Conservation (phyloP, 2,329 filamentous ascomycete genomes). For the Clarireedia hainanense region DNA sequence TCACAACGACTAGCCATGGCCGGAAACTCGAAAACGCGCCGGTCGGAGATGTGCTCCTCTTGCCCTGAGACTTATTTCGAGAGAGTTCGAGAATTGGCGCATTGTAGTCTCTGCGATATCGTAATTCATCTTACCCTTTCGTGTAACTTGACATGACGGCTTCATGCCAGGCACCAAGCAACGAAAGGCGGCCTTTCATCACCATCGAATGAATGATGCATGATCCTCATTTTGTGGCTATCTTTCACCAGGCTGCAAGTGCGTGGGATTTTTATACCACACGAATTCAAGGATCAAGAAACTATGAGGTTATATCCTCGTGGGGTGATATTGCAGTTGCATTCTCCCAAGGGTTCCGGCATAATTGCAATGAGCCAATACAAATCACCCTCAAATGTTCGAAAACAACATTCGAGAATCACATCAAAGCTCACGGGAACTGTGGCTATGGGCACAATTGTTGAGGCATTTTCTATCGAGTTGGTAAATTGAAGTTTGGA, state of each 20-base stretch:
- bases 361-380: background rate
- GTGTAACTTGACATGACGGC: background rate
- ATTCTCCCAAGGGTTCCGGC: background rate
- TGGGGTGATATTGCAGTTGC: background rate
- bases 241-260: background rate
- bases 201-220: background rate
- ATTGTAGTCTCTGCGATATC: too few species aligned
- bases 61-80: too few species aligned
- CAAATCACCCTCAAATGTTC: too few species aligned
- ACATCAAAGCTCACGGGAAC: too few species aligned
- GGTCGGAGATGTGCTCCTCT: too few species aligned
- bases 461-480: too few species aligned
- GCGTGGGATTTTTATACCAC: background rate
- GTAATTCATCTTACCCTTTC: too few species aligned
- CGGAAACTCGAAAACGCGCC: too few species aligned
- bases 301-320: background rate
- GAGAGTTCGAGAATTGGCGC: too few species aligned
- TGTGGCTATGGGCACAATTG: conserved; percentile 1
- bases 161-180: background rate
- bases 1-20: too few species aligned
- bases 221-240: background rate
- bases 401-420: too few species aligned
- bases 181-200: background rate
- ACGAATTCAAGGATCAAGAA: background rate
- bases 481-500: too few species aligned